Evolutionary conservation across 768 basidiomycete species (phyloP), one percentile per base, ranked within the genome.

Genomic region (Leccinellum luteum): DNA sequence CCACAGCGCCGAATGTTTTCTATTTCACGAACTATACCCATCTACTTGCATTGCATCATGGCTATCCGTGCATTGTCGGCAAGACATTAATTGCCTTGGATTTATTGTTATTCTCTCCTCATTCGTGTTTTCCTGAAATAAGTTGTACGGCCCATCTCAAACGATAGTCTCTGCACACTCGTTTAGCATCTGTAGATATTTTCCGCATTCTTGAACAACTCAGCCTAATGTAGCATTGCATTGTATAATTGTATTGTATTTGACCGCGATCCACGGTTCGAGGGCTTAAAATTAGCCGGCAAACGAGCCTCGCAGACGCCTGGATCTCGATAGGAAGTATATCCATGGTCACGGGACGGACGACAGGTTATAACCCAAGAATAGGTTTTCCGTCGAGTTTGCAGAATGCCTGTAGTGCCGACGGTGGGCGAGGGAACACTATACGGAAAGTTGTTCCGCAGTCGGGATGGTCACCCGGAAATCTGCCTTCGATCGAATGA

Each of bases 11-110:
- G 27, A 52, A 28, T 38, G 45, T 59, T 38, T 51, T 49, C 44
- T 58, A 52, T 51, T 45, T 30, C 45, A 45, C 28, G 49, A 38
- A 13, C 41, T 48, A 59, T 53, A 60, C 55, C 32, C 14, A n/a
- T 23, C 21, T 45, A 50, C 44, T 51, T 55, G 41, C 21, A 35
- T 35, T 27, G 41, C 48, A 64, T 54, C 32, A 32, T 52, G 17
- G 30, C 45, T 54, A 48, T 28, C 49, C 28, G 13, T 54, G 25
- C 41, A 52, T 51, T 9, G 38, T 55, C 51, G 48, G 32, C 50
- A 57, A 56, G 58, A 51, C 35, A 56, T 44, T 31, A 56, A 12
- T 38, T 31, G 48, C 49, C 10, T 27, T 35, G 6, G 47, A 28
- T 27, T 32, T 58, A 41, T 35, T 7, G 14, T 52, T 25, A n/a